These are phyloP conservation scores for Pulveroboletus sp. DNA, from an alignment of 768 basidiomycete genomes.

Conservation along the genomic window DNA sequence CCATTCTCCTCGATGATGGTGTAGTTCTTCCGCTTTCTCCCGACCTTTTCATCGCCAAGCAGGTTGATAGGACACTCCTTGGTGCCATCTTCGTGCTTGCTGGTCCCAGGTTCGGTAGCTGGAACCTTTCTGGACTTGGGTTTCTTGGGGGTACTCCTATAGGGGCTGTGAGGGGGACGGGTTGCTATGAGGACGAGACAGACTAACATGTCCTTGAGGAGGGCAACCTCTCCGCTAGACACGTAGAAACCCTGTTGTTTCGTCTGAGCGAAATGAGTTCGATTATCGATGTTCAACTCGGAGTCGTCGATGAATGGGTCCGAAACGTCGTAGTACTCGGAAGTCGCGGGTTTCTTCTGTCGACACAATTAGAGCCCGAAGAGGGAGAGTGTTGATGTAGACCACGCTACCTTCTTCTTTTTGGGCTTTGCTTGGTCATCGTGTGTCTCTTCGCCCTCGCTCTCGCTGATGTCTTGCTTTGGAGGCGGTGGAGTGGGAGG, in stretches of 20 bases:
- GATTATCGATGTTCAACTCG: constrained; percentile 84
- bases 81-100: constrained; percentile 38
- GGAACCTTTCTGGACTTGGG: constrained; percentile 59
- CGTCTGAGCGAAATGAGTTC: constrained; percentile 87
- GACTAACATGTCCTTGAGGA: constrained; percentile 69
- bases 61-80: constrained; percentile 50
- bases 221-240: constrained; percentile 79
- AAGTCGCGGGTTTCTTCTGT: constrained; percentile 48
- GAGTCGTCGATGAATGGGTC: constrained; percentile 99
- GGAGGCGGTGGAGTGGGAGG: constrained; percentile 50
- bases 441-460: constrained; percentile 46
- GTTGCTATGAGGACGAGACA: not conserved
- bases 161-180: constrained; percentile 18
- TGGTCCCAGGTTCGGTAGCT: constrained; percentile 21
- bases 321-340: constrained; percentile 84
- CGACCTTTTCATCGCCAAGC: constrained; percentile 36
- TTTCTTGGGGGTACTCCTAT: constrained; percentile 59
- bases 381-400: constrained; percentile 6
- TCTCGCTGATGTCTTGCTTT: constrained; percentile 52
- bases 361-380: constrained; percentile 5
- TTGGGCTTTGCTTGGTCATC: constrained; percentile 32
- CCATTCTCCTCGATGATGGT: constrained; percentile 50
- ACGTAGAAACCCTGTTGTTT: constrained; percentile 94
- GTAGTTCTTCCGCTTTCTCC: constrained; percentile 54
- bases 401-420: constrained; percentile 36